Percentiles rank a stretch among this genome's conserved stretches.
phyloP scores from a whole-genome alignment of 2,329 filamentous ascomycete species.

The Cercospora nicotianae region DNA sequence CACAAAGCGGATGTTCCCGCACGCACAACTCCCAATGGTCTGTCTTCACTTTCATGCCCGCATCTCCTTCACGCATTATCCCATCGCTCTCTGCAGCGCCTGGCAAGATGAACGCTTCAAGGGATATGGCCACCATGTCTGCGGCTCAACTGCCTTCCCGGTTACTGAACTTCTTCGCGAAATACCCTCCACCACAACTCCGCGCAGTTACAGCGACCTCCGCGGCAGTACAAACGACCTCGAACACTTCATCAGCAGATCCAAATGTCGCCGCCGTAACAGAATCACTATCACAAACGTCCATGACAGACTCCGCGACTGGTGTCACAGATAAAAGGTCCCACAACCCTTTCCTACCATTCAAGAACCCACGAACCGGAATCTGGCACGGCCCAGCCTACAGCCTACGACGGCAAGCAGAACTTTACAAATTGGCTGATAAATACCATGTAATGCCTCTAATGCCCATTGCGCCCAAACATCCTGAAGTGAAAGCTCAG shows the following conservation, averaged over 20 bases:
- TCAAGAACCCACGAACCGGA: constrained; percentile 74
- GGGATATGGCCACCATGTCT: constrained; percentile 52
- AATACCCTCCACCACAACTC: constrained; percentile 69
- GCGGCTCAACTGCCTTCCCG: constrained; percentile 73
- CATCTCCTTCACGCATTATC: constrained; percentile 8
- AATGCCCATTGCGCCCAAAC: constrained; percentile 38
- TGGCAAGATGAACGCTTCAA: constrained; percentile 22
- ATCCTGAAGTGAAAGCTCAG: constrained; percentile 62
- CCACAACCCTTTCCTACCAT: constrained; percentile 75
- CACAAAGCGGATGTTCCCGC: constrained; percentile 15
- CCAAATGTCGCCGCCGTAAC: constrained; percentile 39
- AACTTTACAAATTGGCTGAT: constrained; percentile 81
- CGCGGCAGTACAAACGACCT: constrained; percentile 27
- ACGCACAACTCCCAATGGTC: constrained; percentile 15
- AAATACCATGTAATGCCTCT: constrained; percentile 48
- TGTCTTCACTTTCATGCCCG: not conserved
- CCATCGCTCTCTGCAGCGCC: not conserved
- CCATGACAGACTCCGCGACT: constrained; percentile 11
- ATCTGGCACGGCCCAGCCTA: constrained; percentile 81
- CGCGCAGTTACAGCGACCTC: constrained; percentile 13
- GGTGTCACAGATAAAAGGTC: constrained; percentile 41
- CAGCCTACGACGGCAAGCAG: constrained; percentile 83
- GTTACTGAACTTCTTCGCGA: constrained; percentile 82
- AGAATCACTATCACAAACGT: constrained; percentile 31
- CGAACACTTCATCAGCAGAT: constrained; percentile 46